phyloP scores from a whole-genome alignment of 2,329 filamentous ascomycete genomes.

The Xylaria sp. region DNA sequence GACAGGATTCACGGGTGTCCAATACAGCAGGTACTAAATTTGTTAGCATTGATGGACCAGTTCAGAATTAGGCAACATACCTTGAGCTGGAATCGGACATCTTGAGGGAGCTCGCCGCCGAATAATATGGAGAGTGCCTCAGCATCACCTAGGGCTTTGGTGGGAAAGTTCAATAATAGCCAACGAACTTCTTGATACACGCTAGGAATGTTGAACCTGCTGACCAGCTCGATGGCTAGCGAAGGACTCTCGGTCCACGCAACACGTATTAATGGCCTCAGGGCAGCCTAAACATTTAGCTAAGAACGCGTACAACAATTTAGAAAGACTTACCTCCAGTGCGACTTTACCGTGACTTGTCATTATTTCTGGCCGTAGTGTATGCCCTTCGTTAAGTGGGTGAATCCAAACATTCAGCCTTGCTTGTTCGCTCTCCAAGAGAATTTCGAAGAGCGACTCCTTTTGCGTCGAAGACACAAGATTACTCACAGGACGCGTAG shows the following conservation, averaged over 20 bases:
- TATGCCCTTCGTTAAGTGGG: slow-evolving; percentile 73
- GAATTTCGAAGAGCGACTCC: slow-evolving; percentile 81
- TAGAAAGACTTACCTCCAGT: slow-evolving; percentile 51
- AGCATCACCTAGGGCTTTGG: slow-evolving; percentile 82
- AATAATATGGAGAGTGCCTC: slow-evolving; percentile 86
- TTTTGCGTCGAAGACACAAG: slow-evolving; percentile 77
- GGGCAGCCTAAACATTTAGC: slow-evolving; percentile 55
- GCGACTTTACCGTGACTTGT: slow-evolving; percentile 54
- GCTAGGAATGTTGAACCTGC: slow-evolving; percentile 79
- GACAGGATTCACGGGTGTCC: slow-evolving; percentile 91
- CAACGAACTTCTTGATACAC: slow-evolving; percentile 80
- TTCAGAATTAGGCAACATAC: slow-evolving; percentile 53
- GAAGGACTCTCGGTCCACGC: slow-evolving; percentile 89
- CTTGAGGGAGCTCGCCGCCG: slow-evolving; percentile 76
- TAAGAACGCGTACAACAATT: slow-evolving; percentile 2
- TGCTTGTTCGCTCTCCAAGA: slow-evolving; percentile 85
- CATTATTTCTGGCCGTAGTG: slow-evolving; percentile 50
- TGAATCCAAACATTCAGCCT: slow-evolving; percentile 90
- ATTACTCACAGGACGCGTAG: slow-evolving; percentile 58
- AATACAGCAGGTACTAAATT: slow-evolving; percentile 84
- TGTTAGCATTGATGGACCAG: slow-evolving; percentile 43
- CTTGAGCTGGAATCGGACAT: slow-evolving; percentile 87
- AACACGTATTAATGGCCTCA: slow-evolving; percentile 75
- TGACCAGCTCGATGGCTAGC: slow-evolving; percentile 85
- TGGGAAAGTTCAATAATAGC: slow-evolving; percentile 82